Percentiles rank a stretch among this genome's conserved stretches.
Conservation (phyloP, 1,139 yeast genomes). For the Kazachstania sp. region DNA sequence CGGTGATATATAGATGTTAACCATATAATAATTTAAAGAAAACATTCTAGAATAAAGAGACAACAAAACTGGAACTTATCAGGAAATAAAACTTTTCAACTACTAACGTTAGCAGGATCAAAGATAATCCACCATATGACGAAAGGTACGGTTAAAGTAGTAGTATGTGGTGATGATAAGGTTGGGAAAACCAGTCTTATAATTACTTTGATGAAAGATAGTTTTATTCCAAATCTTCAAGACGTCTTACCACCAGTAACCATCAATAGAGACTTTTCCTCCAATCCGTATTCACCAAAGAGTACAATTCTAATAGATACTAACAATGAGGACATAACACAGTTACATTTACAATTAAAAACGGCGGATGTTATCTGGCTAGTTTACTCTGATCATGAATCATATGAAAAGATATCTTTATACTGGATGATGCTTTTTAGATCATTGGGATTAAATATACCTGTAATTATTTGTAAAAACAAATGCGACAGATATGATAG, state of each 20-base stretch:
- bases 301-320: constrained; percentile 77
- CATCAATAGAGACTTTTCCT: constrained; percentile 58
- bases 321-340: constrained; percentile 50
- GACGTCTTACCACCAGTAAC: constrained; percentile 75
- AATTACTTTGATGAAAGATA: constrained; percentile 71
- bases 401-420: constrained; percentile 80
- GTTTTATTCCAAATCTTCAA: constrained; percentile 65
- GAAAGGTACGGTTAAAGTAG: constrained; percentile 57
- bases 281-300: constrained; percentile 52
- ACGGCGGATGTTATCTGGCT: constrained; percentile 89
- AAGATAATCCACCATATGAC: constrained; percentile 28
- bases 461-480: constrained; percentile 85
- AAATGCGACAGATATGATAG: constrained; percentile 47
- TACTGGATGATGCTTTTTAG: constrained; percentile 94
- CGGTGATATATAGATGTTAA: too few relatives aligned
- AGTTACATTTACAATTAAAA: constrained; percentile 65
- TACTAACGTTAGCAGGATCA: too few relatives aligned
- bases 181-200: constrained; percentile 76
- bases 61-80: too few relatives aligned
- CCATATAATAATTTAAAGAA: too few relatives aligned
- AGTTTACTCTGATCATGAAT: constrained; percentile 86
- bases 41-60: too few relatives aligned
- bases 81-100: too few relatives aligned
- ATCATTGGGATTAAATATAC: constrained; percentile 84
- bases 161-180: constrained; percentile 92